Evolutionary conservation across 345 rosid species (phyloP), one percentile per base, ranked within the genome.

Genomic region (Iberis pinnata): DNA sequence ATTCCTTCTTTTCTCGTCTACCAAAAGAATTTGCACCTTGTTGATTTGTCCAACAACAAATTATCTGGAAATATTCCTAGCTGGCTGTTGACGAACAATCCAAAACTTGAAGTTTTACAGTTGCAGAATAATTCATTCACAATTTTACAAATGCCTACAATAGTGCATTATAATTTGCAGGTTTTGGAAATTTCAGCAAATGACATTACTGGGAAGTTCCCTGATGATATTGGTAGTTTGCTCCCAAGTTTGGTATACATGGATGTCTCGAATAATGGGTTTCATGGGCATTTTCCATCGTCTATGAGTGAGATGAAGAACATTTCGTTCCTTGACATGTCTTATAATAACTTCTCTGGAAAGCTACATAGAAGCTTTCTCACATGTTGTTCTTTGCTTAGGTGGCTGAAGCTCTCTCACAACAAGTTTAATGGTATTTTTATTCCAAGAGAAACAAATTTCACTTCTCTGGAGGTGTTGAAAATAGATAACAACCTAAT

Each of bases 141-240:
- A 0, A 56, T 7, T 12, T 53, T 69, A 43, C 64, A 36, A 18
- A 29, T 68, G 12, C 68, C 64, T n/a, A n/a, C n/a, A n/a, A n/a
- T n/a, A n/a, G n/a, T n/a, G n/a, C n/a, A n/a, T n/a, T n/a, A n/a
- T n/a, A n/a, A n/a, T n/a, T n/a, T n/a, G n/a, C n/a, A n/a, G n/a
- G n/a, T n/a, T n/a, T 0, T 69, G 25, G 50, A 69, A 3, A 19
- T 43, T 1, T 69, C 73, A 0, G 20, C 4, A 0, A 62, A 69
- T 20, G 7, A 16, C 4, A 14, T 62, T 19, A n/a, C n/a, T n/a
- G n/a, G n/a, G n/a, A n/a, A n/a, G 0, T 4, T 36, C 6, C 40
- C 40, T n/a, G 16, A 36, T 4, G n/a, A 36, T 15, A 38, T 14
- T 38, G 42, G 18, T 38, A 13, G n/a, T n/a, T n/a, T n/a, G n/a